Base-by-base conservation (phyloP, 345 rosid genomes). In the Cardamine chenopodiifolia region DNA sequence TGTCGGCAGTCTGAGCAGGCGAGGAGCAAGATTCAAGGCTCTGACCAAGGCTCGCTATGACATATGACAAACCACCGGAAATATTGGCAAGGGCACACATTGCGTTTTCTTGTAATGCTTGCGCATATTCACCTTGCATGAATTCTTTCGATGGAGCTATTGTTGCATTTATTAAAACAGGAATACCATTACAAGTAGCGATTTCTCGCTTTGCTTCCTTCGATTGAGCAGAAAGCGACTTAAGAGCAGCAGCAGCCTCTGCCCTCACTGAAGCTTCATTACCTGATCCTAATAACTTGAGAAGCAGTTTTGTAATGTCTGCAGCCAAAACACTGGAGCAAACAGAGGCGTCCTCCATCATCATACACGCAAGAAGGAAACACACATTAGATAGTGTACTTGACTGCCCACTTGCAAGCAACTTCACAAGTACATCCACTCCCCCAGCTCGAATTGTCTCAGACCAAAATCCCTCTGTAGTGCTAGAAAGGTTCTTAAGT, bases 31-130 rank as follows among this genome's bases (percentile, higher is more conserved):
- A 92, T 75, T 92, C 97, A 74, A 96, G 96, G 86, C 99, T 96
- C 79, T 96, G 98, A 76, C 98, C 99, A 77, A 96, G 96, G 83
- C 99, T 96, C 49, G 99, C 84, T 74, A 96, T 92, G 71, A 96
- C 99, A 83, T 81, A 91, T 13, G 99, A 90, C 78, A 96, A 85
- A 72, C 99, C 99, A 80, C 99, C 99, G 48, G 99, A 96, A 61
- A 96, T 96, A 76, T 89, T 89, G 45, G 99, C 99, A 32, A 96
- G 95, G 70, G 99, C 98, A 80, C 99, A 92, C 99, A 96, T 96
- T 55, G 99, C 99, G 82, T 96, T 84, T 86, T 96, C 99, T 83
- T 96, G 98, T 81, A 96, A 74, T 44, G 98, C 97, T 82, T 96
- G 99, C 44, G 96, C 99, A 79, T 85, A 70, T 83, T 96, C 99